Base-by-base conservation (phyloP, 371 early-diverging fungal species). In the Mucor saturninus region DNA sequence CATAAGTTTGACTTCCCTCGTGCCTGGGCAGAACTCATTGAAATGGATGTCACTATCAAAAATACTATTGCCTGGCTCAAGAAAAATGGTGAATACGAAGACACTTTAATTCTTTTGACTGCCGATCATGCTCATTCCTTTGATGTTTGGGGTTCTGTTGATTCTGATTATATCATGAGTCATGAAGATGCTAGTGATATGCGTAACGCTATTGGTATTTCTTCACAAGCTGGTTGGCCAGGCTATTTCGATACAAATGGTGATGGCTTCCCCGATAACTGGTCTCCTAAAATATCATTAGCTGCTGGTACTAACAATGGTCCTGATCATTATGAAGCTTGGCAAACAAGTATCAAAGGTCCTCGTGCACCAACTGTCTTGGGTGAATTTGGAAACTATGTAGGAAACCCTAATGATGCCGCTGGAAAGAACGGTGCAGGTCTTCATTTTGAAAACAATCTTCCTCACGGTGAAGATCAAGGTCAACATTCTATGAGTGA, bases 101-200 rank as follows among this genome's bases (percentile, higher is more conserved):
- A 86, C 65, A 91, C 91, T 48, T 73, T 86, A 63, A 87, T 91
- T 69, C 63, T 89, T 48, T 76, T 88, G 54, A 91, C 91, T 46
- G 88, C 90, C 49, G 91, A 91, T 62, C 91, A 91, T 63, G 75
- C 83, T 37, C 91, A 91, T 58, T 85, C 77, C 28, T 91, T 84
- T 69, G 91, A 90, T 64, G 88, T 89, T 64, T 89, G 81, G 74
- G 91, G 90, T 15, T 76, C 89, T 32, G 88, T 91, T 48, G 91
- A 90, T 67, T 64, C 59, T 28, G 39, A 57, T 9, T 72, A 68
- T 38, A 74, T 76, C 26, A 56, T 39, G 8, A 48, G 35, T 2
- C 61, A 66, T 26, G 53, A 60, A 26, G 55, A 51, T 10, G 52
- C 54, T 9, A 72, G 68, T 31, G 75, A 83, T 49, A 86, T 86